phyloP scores from a whole-genome alignment of 768 basidiomycete species.

The Podaxis carcinomalis region DNA sequence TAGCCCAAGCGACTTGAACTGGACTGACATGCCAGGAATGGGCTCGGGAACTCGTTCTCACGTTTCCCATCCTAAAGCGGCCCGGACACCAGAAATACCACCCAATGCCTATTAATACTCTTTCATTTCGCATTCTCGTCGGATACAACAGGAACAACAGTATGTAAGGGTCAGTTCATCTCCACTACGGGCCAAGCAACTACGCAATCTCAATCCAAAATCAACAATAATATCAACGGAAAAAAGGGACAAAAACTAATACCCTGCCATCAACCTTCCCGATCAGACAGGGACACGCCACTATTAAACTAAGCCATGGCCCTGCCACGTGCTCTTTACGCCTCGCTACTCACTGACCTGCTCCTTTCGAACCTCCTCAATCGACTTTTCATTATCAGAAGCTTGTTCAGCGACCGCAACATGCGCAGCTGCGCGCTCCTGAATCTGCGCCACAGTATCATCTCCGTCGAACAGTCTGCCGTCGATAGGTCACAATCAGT shows the following conservation, averaged over 20 bases:
- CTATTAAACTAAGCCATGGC: background rate
- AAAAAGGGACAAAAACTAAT: background rate
- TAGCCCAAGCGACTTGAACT: background rate
- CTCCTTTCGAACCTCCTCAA: conserved; percentile 17
- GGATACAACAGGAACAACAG: background rate
- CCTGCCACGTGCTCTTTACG: background rate
- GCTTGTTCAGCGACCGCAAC: conserved; percentile 16
- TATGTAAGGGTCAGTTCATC: background rate
- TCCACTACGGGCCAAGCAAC: background rate
- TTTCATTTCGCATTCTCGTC: no score
- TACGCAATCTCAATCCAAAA: background rate
- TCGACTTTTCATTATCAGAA: conserved; percentile 9
- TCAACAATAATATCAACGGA: background rate
- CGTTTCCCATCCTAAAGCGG: background rate
- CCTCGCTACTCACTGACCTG: background rate
- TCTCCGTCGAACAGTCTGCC: conserved; percentile 54
- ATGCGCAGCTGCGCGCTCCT: conserved; percentile 22
- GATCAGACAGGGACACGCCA: background rate
- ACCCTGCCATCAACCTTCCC: conserved; percentile 6
- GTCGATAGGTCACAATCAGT: background rate
- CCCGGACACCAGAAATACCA: background rate
- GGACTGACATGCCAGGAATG: no score
- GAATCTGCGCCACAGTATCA: conserved; percentile 34
- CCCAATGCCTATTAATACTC: background rate
- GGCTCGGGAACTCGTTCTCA: conserved; percentile 8